phyloP scores from a whole-genome alignment of 345 rosid species.

The Clarkia xantiana region DNA sequence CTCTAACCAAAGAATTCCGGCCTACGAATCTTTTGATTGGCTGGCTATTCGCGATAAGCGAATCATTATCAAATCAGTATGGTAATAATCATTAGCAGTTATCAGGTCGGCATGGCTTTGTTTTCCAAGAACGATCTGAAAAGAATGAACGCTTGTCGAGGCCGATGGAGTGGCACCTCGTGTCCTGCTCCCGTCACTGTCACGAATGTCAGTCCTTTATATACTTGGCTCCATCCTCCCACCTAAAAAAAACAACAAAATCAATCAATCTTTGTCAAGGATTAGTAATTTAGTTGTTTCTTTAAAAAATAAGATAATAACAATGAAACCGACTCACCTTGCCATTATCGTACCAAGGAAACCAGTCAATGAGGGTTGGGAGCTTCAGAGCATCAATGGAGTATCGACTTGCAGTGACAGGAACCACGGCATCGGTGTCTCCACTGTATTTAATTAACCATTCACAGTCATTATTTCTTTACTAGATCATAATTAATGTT shows the following conservation, averaged over 20 bases:
- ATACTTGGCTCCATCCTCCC: slow-evolving; percentile 96
- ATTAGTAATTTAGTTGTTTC: too few species aligned
- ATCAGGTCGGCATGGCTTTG: slow-evolving; percentile 45
- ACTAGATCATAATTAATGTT: neutral
- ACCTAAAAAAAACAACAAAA: too few species aligned
- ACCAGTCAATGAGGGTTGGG: slow-evolving; percentile 59
- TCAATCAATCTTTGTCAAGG: too few species aligned
- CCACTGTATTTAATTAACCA: slow-evolving; percentile 36
- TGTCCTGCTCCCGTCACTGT: slow-evolving; percentile 89
- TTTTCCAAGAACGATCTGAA: slow-evolving; percentile 74
- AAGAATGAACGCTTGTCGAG: slow-evolving; percentile 75
- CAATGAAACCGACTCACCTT: too few species aligned
- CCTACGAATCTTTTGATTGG: too few species aligned
- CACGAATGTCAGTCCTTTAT: slow-evolving; percentile 67
- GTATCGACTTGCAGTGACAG: slow-evolving; percentile 79
- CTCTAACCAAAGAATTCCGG: neutral
- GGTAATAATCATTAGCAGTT: too few species aligned
- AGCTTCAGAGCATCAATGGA: slow-evolving; percentile 72
- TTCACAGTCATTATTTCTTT: neutral
- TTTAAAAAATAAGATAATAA: too few species aligned
- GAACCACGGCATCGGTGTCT: slow-evolving; percentile 81
- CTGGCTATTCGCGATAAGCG: too few species aligned
- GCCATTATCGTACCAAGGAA: slow-evolving; percentile 63
- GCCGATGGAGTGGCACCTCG: slow-evolving; percentile 78
- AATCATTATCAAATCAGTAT: too few species aligned